Conservation (phyloP, 768 basidiomycete species). For the Boletus subcaerulescens region DNA sequence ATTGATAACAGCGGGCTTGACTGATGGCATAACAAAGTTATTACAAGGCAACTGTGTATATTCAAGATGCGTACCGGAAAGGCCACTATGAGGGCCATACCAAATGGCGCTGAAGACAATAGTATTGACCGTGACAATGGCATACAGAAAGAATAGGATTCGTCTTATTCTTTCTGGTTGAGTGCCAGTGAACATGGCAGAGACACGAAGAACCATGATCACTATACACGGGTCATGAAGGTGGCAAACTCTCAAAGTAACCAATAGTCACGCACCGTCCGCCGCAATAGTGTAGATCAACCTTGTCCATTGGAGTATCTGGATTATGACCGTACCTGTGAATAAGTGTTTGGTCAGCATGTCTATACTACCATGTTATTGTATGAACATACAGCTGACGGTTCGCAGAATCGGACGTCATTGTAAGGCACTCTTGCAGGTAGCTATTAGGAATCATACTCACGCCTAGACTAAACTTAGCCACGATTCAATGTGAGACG, state of each 20-base stretch:
- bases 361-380: not conserved
- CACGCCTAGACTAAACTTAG: conserved; percentile 5
- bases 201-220: conserved; percentile 16
- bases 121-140: not conserved
- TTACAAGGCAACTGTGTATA: too few species aligned
- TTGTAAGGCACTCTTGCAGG: not conserved
- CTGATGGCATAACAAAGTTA: too few species aligned
- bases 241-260: too few species aligned
- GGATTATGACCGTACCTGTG: not conserved
- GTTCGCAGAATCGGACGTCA: not conserved
- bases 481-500: not conserved
- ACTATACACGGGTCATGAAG: not conserved
- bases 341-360: not conserved
- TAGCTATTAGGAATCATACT: not conserved
- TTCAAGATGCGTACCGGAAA: not conserved
- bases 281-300: not conserved
- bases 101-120: not conserved
- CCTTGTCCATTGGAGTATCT: not conserved
- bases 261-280: conserved; percentile 4
- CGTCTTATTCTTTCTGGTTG: not conserved
- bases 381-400: not conserved
- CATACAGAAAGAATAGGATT: conserved; percentile 2
- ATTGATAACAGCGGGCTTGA: too few species aligned
- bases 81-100: not conserved
- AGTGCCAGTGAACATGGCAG: conserved; percentile 9